These are phyloP conservation scores for Vachellia pachyceras DNA, from an alignment of 306 rosid genomes.

Conservation along the genomic window DNA sequence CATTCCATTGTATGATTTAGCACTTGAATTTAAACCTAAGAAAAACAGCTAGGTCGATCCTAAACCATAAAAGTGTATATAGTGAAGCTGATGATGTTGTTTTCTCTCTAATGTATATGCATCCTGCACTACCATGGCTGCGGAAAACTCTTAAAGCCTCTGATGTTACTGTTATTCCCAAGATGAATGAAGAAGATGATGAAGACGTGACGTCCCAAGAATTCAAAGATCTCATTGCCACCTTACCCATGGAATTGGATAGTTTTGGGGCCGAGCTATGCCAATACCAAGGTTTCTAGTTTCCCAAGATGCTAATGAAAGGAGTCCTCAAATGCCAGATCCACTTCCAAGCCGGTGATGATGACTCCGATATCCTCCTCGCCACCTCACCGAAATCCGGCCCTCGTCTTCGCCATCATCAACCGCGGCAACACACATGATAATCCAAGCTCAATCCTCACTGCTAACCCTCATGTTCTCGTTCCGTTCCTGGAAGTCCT, in stretches of 20 bases:
- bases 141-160: background rate
- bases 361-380: conserved; percentile 44
- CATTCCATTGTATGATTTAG: too few species aligned
- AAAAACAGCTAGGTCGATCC: background rate
- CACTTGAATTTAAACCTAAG: too few species aligned
- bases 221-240: conserved; percentile 34
- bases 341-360: conserved; percentile 40
- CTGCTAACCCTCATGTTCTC: conserved; percentile 43
- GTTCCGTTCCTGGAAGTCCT: conserved; percentile 48
- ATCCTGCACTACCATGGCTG: background rate
- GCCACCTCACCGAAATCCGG: conserved; percentile 51
- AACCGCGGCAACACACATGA: conserved; percentile 13
- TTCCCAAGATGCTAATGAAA: conserved; percentile 27
- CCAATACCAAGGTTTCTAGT: conserved; percentile 56
- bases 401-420: background rate
- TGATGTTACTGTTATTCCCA: conserved; percentile 1
- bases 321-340: conserved; percentile 41
- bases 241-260: conserved; percentile 4
- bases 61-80: too few species aligned
- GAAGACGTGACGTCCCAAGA: conserved; percentile 29
- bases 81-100: too few species aligned
- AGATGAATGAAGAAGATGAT: conserved; percentile 8
- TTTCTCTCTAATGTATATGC: background rate
- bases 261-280: conserved; percentile 28
- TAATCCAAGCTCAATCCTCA: conserved; percentile 29